Conservation (phyloP, 345 rosid species). For the Kernera saxatilis region DNA sequence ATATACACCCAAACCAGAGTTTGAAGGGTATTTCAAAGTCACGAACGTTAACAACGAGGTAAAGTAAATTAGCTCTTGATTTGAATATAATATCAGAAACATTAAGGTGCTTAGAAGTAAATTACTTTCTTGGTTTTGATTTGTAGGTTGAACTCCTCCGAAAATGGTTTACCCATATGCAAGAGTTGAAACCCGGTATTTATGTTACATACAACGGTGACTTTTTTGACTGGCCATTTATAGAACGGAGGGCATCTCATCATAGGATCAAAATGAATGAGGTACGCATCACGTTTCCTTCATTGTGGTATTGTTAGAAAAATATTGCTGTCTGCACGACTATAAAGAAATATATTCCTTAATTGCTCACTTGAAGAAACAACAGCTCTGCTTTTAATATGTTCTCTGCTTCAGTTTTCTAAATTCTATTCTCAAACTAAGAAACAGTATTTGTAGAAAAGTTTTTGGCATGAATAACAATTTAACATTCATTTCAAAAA, state of each 20-base stretch:
- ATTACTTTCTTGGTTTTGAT: conserved; percentile 21
- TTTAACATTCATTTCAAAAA: too few relatives aligned
- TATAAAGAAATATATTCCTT: neutral
- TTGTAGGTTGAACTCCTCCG: conserved; percentile 75
- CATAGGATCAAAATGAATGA: conserved; percentile 80
- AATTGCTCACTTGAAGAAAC: too few relatives aligned
- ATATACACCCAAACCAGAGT: conserved; percentile 96
- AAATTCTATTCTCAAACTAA: too few relatives aligned
- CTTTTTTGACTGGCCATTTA: conserved; percentile 95
- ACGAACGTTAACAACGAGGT: conserved; percentile 83
- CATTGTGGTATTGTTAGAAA: neutral
- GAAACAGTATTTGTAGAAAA: too few relatives aligned
- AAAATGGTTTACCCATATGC: conserved; percentile 92
- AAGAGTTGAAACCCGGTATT: conserved; percentile 87
- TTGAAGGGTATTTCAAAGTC: conserved; percentile 84
- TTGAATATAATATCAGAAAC: neutral
- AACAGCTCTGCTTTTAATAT: neutral
- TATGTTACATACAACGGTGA: conserved; percentile 97
- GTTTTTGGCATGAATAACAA: too few relatives aligned
- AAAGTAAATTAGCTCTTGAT: conserved; percentile 11
- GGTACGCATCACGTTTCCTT: conserved; percentile 39
- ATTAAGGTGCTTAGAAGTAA: neutral
- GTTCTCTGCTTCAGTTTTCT: too few relatives aligned
- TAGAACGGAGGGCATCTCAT: conserved; percentile 85
- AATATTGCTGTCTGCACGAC: neutral